Evolutionary conservation across 306 rosid species (phyloP).

Genomic region (Quercus dentata): DNA sequence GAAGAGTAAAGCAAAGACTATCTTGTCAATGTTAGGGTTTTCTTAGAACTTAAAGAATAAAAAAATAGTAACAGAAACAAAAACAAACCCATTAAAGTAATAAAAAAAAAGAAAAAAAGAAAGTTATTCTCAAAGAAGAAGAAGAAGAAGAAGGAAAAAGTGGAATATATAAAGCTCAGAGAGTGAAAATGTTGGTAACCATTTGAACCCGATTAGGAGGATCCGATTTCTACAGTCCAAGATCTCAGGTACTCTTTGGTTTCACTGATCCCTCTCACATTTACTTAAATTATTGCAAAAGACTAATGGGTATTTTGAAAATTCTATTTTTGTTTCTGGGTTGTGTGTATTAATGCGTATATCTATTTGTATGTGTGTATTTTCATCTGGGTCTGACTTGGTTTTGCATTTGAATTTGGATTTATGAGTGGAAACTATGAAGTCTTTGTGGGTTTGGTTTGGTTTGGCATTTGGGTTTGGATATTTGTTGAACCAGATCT

Average conservation of each 20-base stretch:
- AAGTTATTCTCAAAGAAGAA: conserved; percentile 28
- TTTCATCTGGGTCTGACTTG: conserved; percentile 31
- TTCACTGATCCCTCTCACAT: conserved; percentile 52
- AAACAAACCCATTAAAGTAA: conserved; percentile 17
- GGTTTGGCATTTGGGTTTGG: conserved; percentile 33
- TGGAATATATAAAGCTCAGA: conserved; percentile 17
- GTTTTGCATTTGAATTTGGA: conserved; percentile 46
- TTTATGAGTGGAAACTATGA: conserved; percentile 11
- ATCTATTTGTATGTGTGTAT: not conserved
- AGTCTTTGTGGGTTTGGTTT: conserved; percentile 29
- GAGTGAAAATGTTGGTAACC: conserved; percentile 53
- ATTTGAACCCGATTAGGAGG: conserved; percentile 49
- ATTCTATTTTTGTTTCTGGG: conserved; percentile 14
- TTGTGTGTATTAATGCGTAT: conserved; percentile 26
- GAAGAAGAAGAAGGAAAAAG: conserved; percentile 1
- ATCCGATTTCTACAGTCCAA: conserved; percentile 52
- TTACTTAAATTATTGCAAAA: conserved; percentile 20
- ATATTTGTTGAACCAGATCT: conserved; percentile 70
- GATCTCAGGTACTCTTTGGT: conserved; percentile 59
- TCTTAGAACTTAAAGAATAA: conserved; percentile 34
- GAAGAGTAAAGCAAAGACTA: conserved; percentile 76
- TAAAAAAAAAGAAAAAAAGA: not conserved
- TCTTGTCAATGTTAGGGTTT: conserved; percentile 73
- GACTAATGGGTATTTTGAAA: conserved; percentile 28
- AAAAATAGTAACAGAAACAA: not conserved